These are phyloP conservation scores for Mrakiaceae sp. DNA, from an alignment of 1,284 basidiomycete species.

Conservation along the genomic window DNA sequence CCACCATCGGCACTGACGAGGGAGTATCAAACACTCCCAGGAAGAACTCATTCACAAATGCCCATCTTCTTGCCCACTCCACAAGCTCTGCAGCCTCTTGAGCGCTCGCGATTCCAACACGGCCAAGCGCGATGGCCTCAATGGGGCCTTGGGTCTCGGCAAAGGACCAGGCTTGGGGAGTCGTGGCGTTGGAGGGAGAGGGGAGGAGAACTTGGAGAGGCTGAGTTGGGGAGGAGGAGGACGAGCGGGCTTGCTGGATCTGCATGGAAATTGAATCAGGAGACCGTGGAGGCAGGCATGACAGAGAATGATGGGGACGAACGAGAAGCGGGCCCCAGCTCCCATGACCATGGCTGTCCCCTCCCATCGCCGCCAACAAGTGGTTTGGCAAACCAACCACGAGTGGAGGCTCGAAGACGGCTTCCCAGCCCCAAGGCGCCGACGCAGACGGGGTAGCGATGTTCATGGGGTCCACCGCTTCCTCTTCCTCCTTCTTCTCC, in stretches of 20 bases:
- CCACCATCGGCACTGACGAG: not conserved
- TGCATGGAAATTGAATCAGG: not conserved
- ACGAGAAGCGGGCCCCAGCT: not conserved
- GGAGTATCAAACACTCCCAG: not conserved
- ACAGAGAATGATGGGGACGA: not conserved
- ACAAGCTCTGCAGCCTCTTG: not conserved
- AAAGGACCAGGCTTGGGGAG: not conserved
- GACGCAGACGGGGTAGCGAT: not conserved
- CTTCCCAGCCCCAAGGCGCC: not conserved
- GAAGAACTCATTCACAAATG: not conserved
- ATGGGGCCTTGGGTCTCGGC: not conserved
- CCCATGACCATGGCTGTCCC: not conserved
- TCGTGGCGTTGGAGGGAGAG: not conserved
- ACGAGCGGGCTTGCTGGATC: not conserved
- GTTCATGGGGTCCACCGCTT: too few relatives aligned
- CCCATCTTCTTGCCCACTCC: not conserved
- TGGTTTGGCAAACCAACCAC: not conserved
- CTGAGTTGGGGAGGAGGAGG: not conserved
- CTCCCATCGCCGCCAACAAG: too few relatives aligned
- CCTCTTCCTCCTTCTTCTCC: not conserved
- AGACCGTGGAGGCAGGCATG: not conserved
- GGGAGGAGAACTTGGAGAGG: not conserved
- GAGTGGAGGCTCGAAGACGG: constrained; percentile 1
- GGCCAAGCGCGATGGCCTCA: not conserved
- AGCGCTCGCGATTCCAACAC: not conserved